A percentile compares a stretch with the other conserved stretches of the same genome.
Conservation (phyloP, 495 filamentous ascomycete genomes). For the Neurospora hispaniola region DNA sequence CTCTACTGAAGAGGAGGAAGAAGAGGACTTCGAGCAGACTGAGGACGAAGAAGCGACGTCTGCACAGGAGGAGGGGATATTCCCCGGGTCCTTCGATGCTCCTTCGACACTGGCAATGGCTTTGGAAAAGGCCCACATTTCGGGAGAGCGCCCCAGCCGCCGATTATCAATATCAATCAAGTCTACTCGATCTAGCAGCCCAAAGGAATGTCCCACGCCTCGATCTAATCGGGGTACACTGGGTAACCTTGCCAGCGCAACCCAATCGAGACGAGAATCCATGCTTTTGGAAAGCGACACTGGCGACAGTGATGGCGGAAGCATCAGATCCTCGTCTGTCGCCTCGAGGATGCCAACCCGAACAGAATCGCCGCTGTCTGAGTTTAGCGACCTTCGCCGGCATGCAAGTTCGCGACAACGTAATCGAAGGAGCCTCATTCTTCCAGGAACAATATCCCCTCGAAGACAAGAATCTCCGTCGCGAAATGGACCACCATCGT, state of each 20-base stretch:
- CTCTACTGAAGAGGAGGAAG: constrained; percentile 48
- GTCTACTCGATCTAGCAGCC: constrained; percentile 75
- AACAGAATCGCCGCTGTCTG: constrained; percentile 86
- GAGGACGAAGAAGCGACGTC: constrained; percentile 23
- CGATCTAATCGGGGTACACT: constrained; percentile 68
- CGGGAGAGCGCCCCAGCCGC: constrained; percentile 24
- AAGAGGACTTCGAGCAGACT: constrained; percentile 22
- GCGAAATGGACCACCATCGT: constrained; percentile 61
- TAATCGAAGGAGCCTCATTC: constrained; percentile 71
- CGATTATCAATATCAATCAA: constrained; percentile 34
- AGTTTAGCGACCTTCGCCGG: constrained; percentile 57
- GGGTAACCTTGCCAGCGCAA: constrained; percentile 46
- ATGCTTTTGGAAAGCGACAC: constrained; percentile 70
- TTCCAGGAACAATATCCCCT: constrained; percentile 64
- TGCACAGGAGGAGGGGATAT: constrained; percentile 35
- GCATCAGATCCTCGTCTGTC: constrained; percentile 68
- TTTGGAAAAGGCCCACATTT: constrained; percentile 37
- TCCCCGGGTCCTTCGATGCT: constrained; percentile 44
- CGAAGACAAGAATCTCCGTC: constrained; percentile 81
- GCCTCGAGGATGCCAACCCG: constrained; percentile 52
- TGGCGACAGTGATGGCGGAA: constrained; percentile 67
- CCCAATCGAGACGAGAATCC: constrained; percentile 56
- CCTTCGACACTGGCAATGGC: constrained; percentile 48
- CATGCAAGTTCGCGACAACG: constrained; percentile 63
- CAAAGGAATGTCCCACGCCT: constrained; percentile 83